These are phyloP conservation scores for Cynara cardunculus DNA, from an alignment of 129 eudicot genomes.

Conservation along the genomic window DNA sequence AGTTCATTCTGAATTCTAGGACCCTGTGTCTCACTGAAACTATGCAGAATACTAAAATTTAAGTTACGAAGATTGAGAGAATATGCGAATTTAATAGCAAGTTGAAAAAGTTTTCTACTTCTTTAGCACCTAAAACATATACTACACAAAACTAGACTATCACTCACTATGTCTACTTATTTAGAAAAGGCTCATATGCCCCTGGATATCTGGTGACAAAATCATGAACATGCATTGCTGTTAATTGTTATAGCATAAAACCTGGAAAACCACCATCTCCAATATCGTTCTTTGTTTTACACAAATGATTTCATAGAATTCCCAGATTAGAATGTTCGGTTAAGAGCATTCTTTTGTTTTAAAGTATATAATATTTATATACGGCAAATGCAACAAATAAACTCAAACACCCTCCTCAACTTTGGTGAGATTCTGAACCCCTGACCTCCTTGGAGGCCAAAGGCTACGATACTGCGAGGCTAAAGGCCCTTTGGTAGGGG, in stretches of 20 bases:
- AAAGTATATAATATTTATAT: no score
- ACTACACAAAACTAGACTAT: not conserved
- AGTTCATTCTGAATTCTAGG: not conserved
- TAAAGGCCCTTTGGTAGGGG: no score
- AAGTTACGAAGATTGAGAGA: not conserved
- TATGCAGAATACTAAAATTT: not conserved
- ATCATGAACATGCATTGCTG: not conserved
- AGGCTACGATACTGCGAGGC: no score
- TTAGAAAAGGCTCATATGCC: not conserved
- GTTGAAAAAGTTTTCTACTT: no score
- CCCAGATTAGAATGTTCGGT: not conserved
- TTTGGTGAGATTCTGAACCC: no score
- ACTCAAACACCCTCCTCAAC: no score
- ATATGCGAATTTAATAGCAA: not conserved
- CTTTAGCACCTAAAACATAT: not conserved
- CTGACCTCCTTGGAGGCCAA: no score
- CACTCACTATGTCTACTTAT: not conserved
- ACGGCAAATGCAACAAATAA: no score
- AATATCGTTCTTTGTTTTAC: not conserved
- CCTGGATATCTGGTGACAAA: not conserved
- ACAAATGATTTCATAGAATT: not conserved
- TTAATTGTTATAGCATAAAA: not conserved
- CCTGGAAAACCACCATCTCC: not conserved
- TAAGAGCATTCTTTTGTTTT: not conserved
- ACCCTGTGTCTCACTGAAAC: not conserved